These are phyloP conservation scores for Phytophthora palmivora DNA, from an alignment of 352 stramenopile species.

Conservation along the genomic window DNA sequence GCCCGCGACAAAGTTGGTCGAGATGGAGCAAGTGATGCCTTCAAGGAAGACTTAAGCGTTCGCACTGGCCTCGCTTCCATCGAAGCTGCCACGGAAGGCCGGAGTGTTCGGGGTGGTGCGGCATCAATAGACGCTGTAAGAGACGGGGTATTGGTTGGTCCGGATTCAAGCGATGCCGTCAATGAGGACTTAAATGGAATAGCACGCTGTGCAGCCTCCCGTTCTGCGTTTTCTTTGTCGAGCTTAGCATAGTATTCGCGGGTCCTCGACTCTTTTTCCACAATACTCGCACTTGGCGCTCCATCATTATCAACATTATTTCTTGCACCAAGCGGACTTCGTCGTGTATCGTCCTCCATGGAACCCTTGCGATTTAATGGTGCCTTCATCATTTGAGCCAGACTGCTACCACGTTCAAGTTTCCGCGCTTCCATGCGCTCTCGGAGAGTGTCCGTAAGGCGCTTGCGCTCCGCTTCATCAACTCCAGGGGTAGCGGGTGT, in stretches of 20 bases:
- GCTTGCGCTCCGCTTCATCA: conserved; percentile 50
- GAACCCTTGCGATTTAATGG: conserved; percentile 27
- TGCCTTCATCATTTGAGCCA: conserved; percentile 48
- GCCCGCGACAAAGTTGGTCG: conserved; percentile 23
- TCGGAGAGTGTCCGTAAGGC: conserved; percentile 37
- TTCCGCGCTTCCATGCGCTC: conserved; percentile 58
- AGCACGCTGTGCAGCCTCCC: conserved; percentile 46
- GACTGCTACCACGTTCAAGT: conserved; percentile 38
- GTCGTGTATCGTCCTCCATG: conserved; percentile 22
- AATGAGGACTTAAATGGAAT: conserved; percentile 66
- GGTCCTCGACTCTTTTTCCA: conserved; percentile 56
- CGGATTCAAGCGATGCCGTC: conserved; percentile 37
- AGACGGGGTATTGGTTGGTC: conserved; percentile 24
- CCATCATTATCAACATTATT: conserved; percentile 27
- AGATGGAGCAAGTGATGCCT: conserved; percentile 27
- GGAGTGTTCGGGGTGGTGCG: conserved; percentile 22
- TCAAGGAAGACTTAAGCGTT: conserved; percentile 35
- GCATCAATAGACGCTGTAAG: conserved; percentile 27
- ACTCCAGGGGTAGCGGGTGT: conserved; percentile 15
- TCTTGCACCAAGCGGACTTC: conserved; percentile 18
- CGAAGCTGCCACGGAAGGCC: conserved; percentile 20
- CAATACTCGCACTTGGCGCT: conserved; percentile 12
- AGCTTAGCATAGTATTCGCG: conserved; percentile 66
- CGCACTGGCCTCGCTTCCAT: conserved; percentile 19
- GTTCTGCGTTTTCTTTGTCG: conserved; percentile 58